A percentile compares a stretch with the other conserved stretches of the same genome.
Conservation (phyloP, 2,329 filamentous ascomycete species). For the Aphanocladium album region DNA sequence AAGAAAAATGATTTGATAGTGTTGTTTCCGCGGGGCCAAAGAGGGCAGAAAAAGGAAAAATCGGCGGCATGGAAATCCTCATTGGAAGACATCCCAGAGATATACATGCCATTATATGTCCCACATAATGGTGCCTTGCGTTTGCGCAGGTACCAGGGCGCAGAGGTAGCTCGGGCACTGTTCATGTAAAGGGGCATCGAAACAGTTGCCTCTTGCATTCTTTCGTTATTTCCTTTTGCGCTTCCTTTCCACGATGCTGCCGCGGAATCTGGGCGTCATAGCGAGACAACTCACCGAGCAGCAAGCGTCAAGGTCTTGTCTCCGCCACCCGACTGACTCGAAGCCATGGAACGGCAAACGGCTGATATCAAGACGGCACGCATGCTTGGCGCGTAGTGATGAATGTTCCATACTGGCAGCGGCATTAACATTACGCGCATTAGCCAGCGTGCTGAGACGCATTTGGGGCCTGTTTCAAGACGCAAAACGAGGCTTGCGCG, state of each 20-base stretch:
- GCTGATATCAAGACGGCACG: neutral
- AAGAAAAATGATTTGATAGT: neutral
- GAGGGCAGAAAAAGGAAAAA: neutral
- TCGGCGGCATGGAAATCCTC: neutral
- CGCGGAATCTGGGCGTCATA: neutral
- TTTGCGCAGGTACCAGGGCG: neutral
- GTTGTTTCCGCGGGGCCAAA: neutral
- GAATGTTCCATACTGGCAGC: neutral
- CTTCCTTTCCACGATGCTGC: neutral
- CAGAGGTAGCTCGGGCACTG: neutral
- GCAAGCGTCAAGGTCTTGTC: too few relatives aligned
- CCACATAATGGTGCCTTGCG: neutral
- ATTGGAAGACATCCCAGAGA: neutral
- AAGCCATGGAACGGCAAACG: neutral
- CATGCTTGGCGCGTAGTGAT: neutral
- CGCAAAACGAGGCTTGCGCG: neutral
- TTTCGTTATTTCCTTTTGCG: neutral
- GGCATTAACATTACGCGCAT: neutral
- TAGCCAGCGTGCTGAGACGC: neutral
- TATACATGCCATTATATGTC: neutral
- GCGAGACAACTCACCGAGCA: neutral
- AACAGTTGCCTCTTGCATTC: neutral
- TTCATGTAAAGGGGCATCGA: neutral
- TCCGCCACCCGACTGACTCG: neutral
- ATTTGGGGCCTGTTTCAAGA: neutral